Evolutionary conservation across 768 basidiomycete genomes (phyloP), one percentile per base, ranked within the genome.

Genomic region (Rhizopogon rudus): DNA sequence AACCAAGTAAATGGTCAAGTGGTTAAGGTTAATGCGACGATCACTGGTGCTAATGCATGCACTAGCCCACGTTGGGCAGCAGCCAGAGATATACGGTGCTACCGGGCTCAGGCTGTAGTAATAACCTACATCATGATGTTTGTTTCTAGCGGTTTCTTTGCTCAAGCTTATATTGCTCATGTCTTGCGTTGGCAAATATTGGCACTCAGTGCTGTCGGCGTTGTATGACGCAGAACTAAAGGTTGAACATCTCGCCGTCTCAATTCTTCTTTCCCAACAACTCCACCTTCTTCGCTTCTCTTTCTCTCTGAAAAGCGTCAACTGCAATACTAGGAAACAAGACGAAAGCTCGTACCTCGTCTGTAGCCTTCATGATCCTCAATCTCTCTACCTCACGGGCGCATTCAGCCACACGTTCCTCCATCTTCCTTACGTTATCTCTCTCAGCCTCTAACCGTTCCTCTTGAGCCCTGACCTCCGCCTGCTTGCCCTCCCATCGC

Each of bases 301-400:
- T 74, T 67, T 87, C 86, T 53, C 81, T 77, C 76, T 77, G 25
- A 22, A 57, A 31, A 39, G 5, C 31, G 33, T 16, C 7, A 42
- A 37, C 28, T 13, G 14, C 25, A 41, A 46, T 25, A 35, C 40
- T 14, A 22, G 5, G 20, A 51, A 46, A 14, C n/a, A 43, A 16
- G 37, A 25, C 7, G 42, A 68, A 62, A 31, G 13, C 22, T 54
- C 68, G 10, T 40, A 71, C 68, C 73, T 91, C 89, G 60, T 91
- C 89, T 7, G 82, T 83, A 37, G 80, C 81, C 64, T 86, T 84
- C 61, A 83, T 77, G 17, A 75, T 73, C 31, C 88, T 73, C 51
- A 91, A 66, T 58, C 77, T 77, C 60, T 91, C 87, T 2, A 93
- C 78, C 62, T 91, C 87, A 52, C 80, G 77, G n/a, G 79, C 78